A percentile compares a stretch with the other conserved stretches of the same genome.
Evolutionary conservation across 768 basidiomycete species (phyloP).

Genomic region (Rhodosporidiobolus odoratus): DNA sequence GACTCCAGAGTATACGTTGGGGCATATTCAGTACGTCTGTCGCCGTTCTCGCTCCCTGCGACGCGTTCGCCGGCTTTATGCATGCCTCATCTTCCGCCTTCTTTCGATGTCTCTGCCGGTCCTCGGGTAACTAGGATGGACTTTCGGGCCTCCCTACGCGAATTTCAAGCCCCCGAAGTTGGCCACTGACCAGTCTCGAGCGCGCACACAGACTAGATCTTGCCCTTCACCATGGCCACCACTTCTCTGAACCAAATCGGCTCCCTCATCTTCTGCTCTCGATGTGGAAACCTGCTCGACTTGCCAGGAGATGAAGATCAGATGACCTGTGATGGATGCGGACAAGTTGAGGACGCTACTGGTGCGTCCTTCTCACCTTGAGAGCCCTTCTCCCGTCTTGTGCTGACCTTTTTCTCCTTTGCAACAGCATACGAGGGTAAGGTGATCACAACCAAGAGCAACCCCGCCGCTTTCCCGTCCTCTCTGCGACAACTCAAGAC

Average conservation of each 20-base stretch:
- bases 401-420: neutral
- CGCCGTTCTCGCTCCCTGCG: too few species aligned
- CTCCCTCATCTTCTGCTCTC: constrained; percentile 87
- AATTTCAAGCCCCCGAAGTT: too few species aligned
- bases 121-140: too few species aligned
- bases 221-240: neutral
- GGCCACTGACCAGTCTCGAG: too few species aligned
- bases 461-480: constrained; percentile 91
- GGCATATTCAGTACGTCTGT: too few species aligned
- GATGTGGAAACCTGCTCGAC: constrained; percentile 82
- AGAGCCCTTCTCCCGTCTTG: neutral
- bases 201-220: neutral
- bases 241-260: constrained; percentile 53
- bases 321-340: constrained; percentile 86
- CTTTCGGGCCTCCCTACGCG: too few species aligned
- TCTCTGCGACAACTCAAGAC: constrained; percentile 82
- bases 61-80: too few species aligned
- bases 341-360: constrained; percentile 73
- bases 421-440: constrained; percentile 80
- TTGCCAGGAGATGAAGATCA: constrained; percentile 69
- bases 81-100: too few species aligned
- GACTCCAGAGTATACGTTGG: too few species aligned
- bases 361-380: constrained; percentile 59
- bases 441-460: constrained; percentile 80
- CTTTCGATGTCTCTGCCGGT: too few species aligned